Evolutionary conservation across 177 flowering plant genomes (phyloP).

Genomic region (Vitis hybrid): DNA sequence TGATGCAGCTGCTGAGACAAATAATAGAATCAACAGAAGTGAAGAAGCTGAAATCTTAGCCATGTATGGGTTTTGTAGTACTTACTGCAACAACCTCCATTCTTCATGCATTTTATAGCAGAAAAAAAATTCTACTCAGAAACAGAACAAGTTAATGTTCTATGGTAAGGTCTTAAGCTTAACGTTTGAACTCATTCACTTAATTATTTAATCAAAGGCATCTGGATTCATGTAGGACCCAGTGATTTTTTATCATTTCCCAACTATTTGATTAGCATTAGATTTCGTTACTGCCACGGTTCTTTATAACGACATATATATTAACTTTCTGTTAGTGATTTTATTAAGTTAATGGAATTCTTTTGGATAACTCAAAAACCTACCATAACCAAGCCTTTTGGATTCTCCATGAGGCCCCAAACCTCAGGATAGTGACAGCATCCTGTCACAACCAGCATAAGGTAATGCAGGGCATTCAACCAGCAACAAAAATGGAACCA

Average conservation of each 20-base stretch:
- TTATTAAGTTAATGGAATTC: no score
- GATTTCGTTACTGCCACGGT: slow-evolving; percentile 1
- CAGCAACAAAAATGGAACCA: no score
- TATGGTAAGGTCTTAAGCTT: slow-evolving; percentile 9
- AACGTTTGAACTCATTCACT: background rate
- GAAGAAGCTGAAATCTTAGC: slow-evolving; percentile 13
- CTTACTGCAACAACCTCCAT: slow-evolving; percentile 6
- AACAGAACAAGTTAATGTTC: slow-evolving; percentile 21
- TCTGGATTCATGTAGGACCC: slow-evolving; percentile 3
- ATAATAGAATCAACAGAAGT: slow-evolving; percentile 26
- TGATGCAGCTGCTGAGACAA: slow-evolving; percentile 27
- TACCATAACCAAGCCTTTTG: no score
- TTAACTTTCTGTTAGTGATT: no score
- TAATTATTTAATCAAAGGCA: slow-evolving; percentile 10
- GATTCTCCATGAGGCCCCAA: no score
- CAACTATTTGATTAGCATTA: background rate
- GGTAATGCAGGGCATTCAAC: no score
- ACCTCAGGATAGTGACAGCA: no score
- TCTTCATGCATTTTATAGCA: slow-evolving; percentile 20
- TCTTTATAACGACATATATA: no score
- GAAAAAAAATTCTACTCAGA: slow-evolving; percentile 8
- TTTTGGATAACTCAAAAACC: no score
- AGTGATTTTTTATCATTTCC: background rate
- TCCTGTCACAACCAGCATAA: no score
- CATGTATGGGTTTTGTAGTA: slow-evolving; percentile 17